Evolutionary conservation across 2,329 filamentous ascomycete genomes (phyloP).

Genomic region (Xylariomycetidae sp.): DNA sequence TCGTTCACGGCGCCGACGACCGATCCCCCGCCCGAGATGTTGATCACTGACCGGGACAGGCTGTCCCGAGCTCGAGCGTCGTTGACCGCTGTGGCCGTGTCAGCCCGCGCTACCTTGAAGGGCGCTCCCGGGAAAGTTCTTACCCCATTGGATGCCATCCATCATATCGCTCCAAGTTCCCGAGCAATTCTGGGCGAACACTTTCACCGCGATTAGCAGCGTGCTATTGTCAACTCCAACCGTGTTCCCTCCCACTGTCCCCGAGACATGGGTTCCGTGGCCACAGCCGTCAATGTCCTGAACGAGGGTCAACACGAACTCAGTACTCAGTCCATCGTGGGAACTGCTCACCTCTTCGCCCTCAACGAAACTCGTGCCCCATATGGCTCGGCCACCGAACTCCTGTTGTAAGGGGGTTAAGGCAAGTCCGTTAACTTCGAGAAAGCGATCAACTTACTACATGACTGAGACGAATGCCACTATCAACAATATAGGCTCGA

Average conservation of each 20-base stretch:
- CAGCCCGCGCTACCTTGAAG: too few species aligned
- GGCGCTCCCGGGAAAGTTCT: slow-evolving; percentile 2
- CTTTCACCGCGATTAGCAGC: slow-evolving; percentile 20
- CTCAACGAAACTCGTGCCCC: slow-evolving; percentile 19
- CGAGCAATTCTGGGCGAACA: slow-evolving; percentile 5
- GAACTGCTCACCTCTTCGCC: slow-evolving; percentile 12
- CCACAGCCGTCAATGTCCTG: slow-evolving; percentile 21
- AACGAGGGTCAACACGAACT: slow-evolving; percentile 1
- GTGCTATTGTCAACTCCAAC: slow-evolving; percentile 23
- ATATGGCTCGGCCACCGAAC: slow-evolving; percentile 21
- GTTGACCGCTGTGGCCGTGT: slow-evolving; percentile 18
- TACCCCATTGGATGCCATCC: slow-evolving; percentile 23
- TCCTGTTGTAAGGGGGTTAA: slow-evolving; percentile 12
- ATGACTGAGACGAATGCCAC: slow-evolving; percentile 21
- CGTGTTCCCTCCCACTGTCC: slow-evolving; percentile 19
- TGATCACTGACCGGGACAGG: slow-evolving; percentile 20
- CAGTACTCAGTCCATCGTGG: not conserved
- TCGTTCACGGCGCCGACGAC: slow-evolving; percentile 14
- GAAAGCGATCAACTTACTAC: slow-evolving; percentile 7
- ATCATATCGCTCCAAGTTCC: slow-evolving; percentile 8
- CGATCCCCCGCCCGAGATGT: slow-evolving; percentile 20
- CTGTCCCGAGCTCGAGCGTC: slow-evolving; percentile 15
- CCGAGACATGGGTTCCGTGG: slow-evolving; percentile 23
- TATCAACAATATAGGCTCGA: slow-evolving; percentile 21
- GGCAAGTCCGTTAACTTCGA: not conserved